Conservation (phyloP, 2,329 filamentous ascomycete species). For the Reticulascus tulasneorum region DNA sequence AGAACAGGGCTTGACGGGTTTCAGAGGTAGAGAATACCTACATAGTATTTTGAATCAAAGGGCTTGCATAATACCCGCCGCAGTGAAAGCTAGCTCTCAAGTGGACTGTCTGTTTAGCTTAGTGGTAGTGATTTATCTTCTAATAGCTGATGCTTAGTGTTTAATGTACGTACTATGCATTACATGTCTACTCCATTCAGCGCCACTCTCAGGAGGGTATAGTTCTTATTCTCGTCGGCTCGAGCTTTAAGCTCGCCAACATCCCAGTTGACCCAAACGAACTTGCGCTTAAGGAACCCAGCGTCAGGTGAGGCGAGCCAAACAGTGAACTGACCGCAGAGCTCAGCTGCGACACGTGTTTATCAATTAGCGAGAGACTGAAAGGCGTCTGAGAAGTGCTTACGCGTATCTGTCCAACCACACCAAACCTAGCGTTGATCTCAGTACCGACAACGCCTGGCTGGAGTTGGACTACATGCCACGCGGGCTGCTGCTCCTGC, state of each 20-base stretch:
- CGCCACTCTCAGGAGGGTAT: neutral
- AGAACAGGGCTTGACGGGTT: too few species aligned
- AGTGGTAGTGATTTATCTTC: too few species aligned
- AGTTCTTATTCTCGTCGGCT: slow-evolving; percentile 22
- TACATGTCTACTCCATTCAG: neutral
- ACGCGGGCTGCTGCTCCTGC: neutral
- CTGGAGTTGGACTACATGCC: neutral
- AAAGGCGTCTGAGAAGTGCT: neutral
- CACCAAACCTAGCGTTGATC: neutral
- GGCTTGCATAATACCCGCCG: too few species aligned
- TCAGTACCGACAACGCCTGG: neutral
- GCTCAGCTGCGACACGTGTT: neutral
- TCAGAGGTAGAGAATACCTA: too few species aligned
- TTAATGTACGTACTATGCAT: too few species aligned
- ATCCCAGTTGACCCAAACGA: slow-evolving; percentile 37
- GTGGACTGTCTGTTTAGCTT: too few species aligned
- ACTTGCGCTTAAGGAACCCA: slow-evolving; percentile 30
- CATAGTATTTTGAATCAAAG: too few species aligned
- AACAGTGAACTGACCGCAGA: slow-evolving; percentile 10
- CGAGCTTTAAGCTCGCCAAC: slow-evolving; percentile 32
- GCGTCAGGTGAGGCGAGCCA: slow-evolving; percentile 29
- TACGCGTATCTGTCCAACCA: neutral
- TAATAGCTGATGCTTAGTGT: too few species aligned
- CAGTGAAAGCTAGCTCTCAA: too few species aligned
- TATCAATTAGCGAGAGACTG: neutral